Percentiles rank a stretch among this genome's conserved stretches.
phyloP scores from a whole-genome alignment of 768 basidiomycete species.

The Royoungia palumana region DNA sequence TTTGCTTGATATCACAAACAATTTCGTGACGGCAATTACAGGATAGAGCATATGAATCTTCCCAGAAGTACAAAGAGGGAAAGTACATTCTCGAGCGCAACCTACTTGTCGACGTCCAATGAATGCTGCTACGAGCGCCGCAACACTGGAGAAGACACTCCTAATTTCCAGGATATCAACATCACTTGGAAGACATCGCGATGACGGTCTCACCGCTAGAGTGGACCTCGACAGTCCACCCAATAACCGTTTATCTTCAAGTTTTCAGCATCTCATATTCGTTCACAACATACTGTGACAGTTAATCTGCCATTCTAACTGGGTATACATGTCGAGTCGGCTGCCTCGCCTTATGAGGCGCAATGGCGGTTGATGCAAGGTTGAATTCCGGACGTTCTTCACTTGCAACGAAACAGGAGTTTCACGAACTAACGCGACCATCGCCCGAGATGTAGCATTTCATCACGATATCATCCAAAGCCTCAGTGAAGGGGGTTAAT shows the following conservation, averaged over 20 bases:
- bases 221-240: slow-evolving; percentile 11
- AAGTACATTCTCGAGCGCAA: slow-evolving; percentile 97
- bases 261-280: slow-evolving; percentile 15
- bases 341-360: slow-evolving; percentile 6
- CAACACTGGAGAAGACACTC: slow-evolving; percentile 5
- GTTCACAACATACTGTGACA: slow-evolving; percentile 18
- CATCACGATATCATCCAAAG: slow-evolving; percentile 14
- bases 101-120: slow-evolving; percentile 84
- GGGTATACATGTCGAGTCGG: slow-evolving; percentile 18
- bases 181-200: slow-evolving; percentile 7
- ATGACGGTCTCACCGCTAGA: slow-evolving; percentile 15
- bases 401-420: slow-evolving; percentile 10
- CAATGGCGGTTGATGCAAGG: background rate
- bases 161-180: slow-evolving; percentile 10
- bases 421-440: slow-evolving; percentile 8
- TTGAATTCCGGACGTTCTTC: background rate
- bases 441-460: slow-evolving; percentile 20
- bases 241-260: slow-evolving; percentile 9
- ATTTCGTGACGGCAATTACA: slow-evolving; percentile 31
- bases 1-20: background rate
- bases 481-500: slow-evolving; percentile 6
- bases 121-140: slow-evolving; percentile 21
- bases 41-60: slow-evolving; percentile 88
- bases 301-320: slow-evolving; percentile 23
- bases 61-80: slow-evolving; percentile 98